Base-by-base conservation (phyloP, 2,329 filamentous ascomycete species). In the Oidium heveae region DNA sequence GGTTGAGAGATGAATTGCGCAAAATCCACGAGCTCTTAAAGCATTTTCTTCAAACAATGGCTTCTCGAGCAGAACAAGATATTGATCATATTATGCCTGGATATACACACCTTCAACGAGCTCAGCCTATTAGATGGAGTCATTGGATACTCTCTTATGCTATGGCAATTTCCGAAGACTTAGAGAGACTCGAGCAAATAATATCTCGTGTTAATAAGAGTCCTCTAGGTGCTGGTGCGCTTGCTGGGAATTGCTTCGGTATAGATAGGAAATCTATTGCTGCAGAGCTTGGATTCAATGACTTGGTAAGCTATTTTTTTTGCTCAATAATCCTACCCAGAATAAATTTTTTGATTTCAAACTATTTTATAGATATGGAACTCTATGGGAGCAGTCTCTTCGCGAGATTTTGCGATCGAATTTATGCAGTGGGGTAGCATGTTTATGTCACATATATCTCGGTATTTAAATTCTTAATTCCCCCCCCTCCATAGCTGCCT, bases 21-120 rank as follows among this genome's bases (percentile, higher is more conserved):
- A 72, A 72, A 59, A 77, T 94, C 53, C 85, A 93, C 61, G 66
- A 61, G 37, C 77, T 80, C 61, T 72, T 94, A 4, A 71, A 77
- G 46, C 74, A 77, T 55, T 75, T 94, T 60, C 70, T 94, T 43
- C 72, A 76, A 62, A 82, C 87, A 51, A 76, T 80, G 15, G 74
- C 79, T 37, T 70, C 71, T 50, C 76, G 85, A 32, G 84, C 86
- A 1, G 82, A 86, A 72, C 68, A 71, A 37, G 84, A 91, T 62
- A 79, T 88, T 58, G 80, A 84, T 60, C 73, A 77, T 59, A 66
- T 93, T 63, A 91, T 94, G 83, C 86, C 86, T 0, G 58, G 84
- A 2, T 94, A 94, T 69, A 93, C 86, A 15, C 86, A 94, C 68
- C 70, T 91, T 37, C 86, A 94, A 69, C 80, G 84, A 54, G 85